Percentiles rank a stretch among this genome's conserved stretches.
phyloP scores from a whole-genome alignment of 2,329 filamentous ascomycete genomes.

The Torrubiella hemipterigena region DNA sequence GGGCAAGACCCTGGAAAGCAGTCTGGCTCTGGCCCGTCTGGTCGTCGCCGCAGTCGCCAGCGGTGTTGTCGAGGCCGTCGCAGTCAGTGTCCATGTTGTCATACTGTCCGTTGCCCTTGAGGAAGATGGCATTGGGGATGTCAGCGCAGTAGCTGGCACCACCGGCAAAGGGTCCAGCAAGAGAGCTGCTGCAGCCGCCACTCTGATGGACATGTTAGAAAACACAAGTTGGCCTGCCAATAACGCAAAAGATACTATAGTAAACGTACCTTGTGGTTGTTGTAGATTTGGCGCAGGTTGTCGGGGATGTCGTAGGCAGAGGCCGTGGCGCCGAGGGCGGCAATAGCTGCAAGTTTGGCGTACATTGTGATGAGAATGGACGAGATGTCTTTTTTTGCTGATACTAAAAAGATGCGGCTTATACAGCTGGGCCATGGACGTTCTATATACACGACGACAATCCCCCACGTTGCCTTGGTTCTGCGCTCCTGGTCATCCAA shows the following conservation, averaged over 20 bases:
- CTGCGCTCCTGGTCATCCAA: too few species aligned
- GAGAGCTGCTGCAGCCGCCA: too few species aligned
- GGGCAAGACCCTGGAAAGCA: conserved; percentile 22
- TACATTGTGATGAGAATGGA: conserved; percentile 5
- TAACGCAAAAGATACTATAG: not conserved
- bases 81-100: conserved; percentile 38
- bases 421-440: too few species aligned
- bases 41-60: conserved; percentile 22
- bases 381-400: too few species aligned
- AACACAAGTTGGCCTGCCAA: not conserved
- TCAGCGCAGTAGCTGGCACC: not conserved
- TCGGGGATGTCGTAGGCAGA: not conserved
- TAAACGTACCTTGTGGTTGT: conserved; percentile 4
- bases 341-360: conserved; percentile 3
- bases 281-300: not conserved
- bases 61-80: conserved; percentile 24
- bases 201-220: not conserved
- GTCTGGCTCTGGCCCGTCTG: conserved; percentile 24
- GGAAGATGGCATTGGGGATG: not conserved
- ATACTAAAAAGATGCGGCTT: too few species aligned
- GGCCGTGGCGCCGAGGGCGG: conserved; percentile 6
- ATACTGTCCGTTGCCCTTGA: conserved; percentile 1
- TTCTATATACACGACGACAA: too few species aligned
- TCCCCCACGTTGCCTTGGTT: too few species aligned
- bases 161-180: not conserved